Conservation (phyloP, 2,329 filamentous ascomycete species). For the Scytalidium sp. region DNA sequence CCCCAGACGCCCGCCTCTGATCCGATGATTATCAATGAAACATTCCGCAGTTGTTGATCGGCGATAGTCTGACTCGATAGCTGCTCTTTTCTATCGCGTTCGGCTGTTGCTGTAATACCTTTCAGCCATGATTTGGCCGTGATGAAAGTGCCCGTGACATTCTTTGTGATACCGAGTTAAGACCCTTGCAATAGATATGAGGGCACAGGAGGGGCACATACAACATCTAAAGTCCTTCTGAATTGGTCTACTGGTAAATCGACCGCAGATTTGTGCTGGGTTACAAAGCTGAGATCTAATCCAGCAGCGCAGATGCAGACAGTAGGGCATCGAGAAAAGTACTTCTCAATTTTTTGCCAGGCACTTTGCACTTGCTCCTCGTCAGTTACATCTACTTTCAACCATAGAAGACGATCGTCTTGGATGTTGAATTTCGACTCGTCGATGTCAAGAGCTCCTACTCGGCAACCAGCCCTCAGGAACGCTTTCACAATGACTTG, state of each 20-base stretch:
- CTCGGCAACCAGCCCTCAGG: slow-evolving; percentile 37
- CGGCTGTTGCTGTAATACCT: too few species aligned
- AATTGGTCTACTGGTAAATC: slow-evolving; percentile 38
- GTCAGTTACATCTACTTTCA: slow-evolving; percentile 30
- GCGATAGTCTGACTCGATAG: too few species aligned
- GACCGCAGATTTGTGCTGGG: slow-evolving; percentile 33
- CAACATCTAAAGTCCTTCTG: slow-evolving; percentile 35
- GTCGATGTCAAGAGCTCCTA: slow-evolving; percentile 30
- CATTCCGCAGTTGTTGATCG: slow-evolving; percentile 30
- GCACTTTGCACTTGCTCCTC: slow-evolving; percentile 30
- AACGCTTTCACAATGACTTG: slow-evolving; percentile 21
- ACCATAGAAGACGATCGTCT: slow-evolving; percentile 31
- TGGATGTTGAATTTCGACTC: too few species aligned
- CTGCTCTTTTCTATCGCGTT: too few species aligned
- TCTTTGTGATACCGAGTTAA: too few species aligned
- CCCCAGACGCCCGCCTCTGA: slow-evolving; percentile 42
- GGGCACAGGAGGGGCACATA: too few species aligned
- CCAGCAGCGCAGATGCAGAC: slow-evolving; percentile 40
- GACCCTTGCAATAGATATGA: too few species aligned
- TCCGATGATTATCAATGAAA: slow-evolving; percentile 40
- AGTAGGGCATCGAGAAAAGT: slow-evolving; percentile 25
- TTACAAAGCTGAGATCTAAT: slow-evolving; percentile 39
- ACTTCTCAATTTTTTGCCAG: slow-evolving; percentile 24
- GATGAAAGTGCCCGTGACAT: slow-evolving; percentile 40
- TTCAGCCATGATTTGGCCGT: slow-evolving; percentile 40